Conservation (phyloP, 495 filamentous ascomycete genomes). For the Penicillium salamii region DNA sequence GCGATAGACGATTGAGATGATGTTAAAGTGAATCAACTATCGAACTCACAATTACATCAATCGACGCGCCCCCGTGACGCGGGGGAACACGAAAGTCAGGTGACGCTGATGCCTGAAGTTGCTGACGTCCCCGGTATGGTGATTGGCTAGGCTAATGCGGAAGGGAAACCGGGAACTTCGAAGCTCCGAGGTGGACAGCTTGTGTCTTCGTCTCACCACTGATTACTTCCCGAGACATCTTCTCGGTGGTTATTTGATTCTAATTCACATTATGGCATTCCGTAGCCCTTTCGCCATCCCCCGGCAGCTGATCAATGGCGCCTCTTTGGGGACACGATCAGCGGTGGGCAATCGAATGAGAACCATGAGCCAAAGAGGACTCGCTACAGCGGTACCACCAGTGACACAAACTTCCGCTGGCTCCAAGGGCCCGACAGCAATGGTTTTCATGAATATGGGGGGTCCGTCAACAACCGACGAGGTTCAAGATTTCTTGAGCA, state of each 20-base stretch:
- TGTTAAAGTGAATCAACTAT: not conserved
- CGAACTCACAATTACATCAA: conserved; percentile 20
- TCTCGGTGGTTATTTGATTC: too few relatives aligned
- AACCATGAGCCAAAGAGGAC: conserved; percentile 26
- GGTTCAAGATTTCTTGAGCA: conserved; percentile 88
- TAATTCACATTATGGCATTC: conserved; percentile 32
- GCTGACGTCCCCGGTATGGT: conserved; percentile 25
- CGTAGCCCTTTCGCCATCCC: conserved; percentile 31
- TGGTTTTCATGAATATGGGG: conserved; percentile 99
- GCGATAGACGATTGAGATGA: not conserved
- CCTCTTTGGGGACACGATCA: conserved; percentile 19
- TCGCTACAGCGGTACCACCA: conserved; percentile 70
- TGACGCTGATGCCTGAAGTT: conserved; percentile 24
- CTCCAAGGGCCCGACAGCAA: conserved; percentile 76
- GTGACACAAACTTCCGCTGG: conserved; percentile 67
- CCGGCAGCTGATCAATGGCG: conserved; percentile 29
- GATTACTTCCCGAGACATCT: too few relatives aligned
- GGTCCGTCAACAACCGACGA: conserved; percentile 86
- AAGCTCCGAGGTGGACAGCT: not conserved
- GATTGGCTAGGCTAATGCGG: conserved; percentile 24
- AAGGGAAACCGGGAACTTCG: not conserved
- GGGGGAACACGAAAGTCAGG: conserved; percentile 40
- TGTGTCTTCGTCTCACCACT: too few relatives aligned
- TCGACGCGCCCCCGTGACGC: conserved; percentile 24
- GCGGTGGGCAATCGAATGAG: conserved; percentile 21